A percentile compares a stretch with the other conserved stretches of the same genome.
These are phyloP conservation scores for Drechslerella coelobrocha DNA, from an alignment of 2,329 filamentous ascomycete species.

Conservation along the genomic window DNA sequence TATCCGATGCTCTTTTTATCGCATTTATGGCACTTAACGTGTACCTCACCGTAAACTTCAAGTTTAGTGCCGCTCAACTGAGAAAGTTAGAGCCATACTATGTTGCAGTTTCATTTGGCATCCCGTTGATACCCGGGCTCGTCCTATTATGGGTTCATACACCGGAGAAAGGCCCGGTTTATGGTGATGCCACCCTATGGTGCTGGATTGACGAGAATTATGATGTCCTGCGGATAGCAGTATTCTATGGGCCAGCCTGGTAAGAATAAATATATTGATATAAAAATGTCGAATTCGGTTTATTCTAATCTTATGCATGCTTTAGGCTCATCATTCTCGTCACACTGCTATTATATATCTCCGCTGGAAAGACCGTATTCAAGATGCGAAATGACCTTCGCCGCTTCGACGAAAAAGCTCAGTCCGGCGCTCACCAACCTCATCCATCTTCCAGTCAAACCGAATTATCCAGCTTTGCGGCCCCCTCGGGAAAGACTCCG, in stretches of 20 bases:
- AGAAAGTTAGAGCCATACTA: constrained; percentile 75
- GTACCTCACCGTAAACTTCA: constrained; percentile 78
- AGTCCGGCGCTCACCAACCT: constrained; percentile 5
- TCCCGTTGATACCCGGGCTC: constrained; percentile 73
- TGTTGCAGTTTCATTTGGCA: constrained; percentile 72
- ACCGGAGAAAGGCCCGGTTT: constrained; percentile 66
- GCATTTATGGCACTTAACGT: constrained; percentile 85
- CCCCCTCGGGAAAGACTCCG: constrained; percentile 59
- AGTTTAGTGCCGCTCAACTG: constrained; percentile 71
- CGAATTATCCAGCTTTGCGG: constrained; percentile 57
- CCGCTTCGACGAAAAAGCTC: constrained; percentile 61
- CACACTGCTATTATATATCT: constrained; percentile 71
- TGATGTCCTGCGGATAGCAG: constrained; percentile 74
- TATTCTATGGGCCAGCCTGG: constrained; percentile 78
- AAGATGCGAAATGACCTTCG: constrained; percentile 69
- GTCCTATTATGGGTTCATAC: constrained; percentile 69
- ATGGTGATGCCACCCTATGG: constrained; percentile 79
- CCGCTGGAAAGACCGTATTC: constrained; percentile 72
- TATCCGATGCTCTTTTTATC: constrained; percentile 77
- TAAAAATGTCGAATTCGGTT: background rate
- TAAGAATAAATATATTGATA: constrained; percentile 57
- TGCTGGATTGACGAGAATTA: constrained; percentile 75
- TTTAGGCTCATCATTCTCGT: constrained; percentile 67
- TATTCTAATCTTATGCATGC: constrained; percentile 44
- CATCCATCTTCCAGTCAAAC: constrained; percentile 27